phyloP scores from a whole-genome alignment of 768 basidiomycete species.

The Lactarius hatsudake region DNA sequence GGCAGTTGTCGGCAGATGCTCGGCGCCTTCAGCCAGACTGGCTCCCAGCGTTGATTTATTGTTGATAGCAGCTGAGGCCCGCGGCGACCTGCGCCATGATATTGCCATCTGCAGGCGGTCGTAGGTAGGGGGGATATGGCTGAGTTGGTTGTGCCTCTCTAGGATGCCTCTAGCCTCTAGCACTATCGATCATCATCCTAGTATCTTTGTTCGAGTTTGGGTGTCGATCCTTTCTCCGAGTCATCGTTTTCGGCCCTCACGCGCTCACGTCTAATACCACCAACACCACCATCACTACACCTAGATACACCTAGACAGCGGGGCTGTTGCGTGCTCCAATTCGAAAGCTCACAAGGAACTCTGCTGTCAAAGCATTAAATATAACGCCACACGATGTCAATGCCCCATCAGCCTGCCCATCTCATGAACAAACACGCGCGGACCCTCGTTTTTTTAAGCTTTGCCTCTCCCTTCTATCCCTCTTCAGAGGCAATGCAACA shows the following conservation, averaged over 20 bases:
- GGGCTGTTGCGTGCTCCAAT: background rate
- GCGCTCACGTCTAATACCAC: background rate
- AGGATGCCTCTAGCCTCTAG: background rate
- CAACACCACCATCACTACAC: background rate
- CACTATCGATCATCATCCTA: background rate
- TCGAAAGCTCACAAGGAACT: background rate
- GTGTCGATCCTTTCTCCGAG: constrained; percentile 1
- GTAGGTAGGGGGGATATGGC: background rate
- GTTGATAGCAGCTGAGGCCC: background rate
- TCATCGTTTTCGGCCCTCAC: background rate
- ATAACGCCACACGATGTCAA: background rate
- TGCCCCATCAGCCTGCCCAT: background rate
- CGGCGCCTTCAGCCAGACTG: background rate
- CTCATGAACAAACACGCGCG: background rate
- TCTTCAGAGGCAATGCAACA: background rate
- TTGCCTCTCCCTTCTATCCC: background rate
- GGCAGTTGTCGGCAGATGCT: background rate
- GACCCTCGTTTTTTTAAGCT: background rate
- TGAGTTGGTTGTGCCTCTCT: background rate
- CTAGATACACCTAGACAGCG: background rate
- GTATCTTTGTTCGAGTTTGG: background rate
- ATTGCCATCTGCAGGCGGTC: background rate
- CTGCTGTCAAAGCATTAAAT: background rate
- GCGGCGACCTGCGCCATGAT: background rate
- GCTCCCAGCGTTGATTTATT: background rate